Evolutionary conservation across 2,329 filamentous ascomycete species (phyloP), one percentile per base, ranked within the genome.

Genomic region (Emmonsiellopsis sp.): DNA sequence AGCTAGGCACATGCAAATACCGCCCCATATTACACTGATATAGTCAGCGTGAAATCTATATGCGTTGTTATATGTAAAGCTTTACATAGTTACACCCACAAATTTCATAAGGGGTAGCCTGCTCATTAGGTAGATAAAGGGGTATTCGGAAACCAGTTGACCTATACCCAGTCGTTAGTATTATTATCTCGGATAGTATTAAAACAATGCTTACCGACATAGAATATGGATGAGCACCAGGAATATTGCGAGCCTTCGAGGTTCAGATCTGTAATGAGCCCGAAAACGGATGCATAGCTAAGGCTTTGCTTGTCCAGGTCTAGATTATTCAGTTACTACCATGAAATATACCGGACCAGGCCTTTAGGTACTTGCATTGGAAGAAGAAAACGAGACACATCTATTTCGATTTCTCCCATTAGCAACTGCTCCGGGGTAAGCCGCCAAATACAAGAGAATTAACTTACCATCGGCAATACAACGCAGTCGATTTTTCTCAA

Each of bases 91-190:
- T 1, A 62, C 63, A 11, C 76, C 76, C 4, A 79, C 76, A 7
- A 54, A 77, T 53, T 75, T 76, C 37, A 74, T 73, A n/a, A 80
- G 59, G 7, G 70, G 74, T 3, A 79, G 65, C 4, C 71, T 66
- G 35, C 69, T 73, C 76, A 79, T 79, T 9, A 79, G 63, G 57
- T 78, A 79, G 48, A 76, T 76, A 54, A 74, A 76, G 1, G 76
- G 76, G 53, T 73, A 77, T 55, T 78, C 76, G 0, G 75, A 70
- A 2, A 76, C 70, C 7, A 76, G 65, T 56, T 76, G 73, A 6
- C 71, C 68, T 53, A 37, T 47, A 15, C 9, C 9, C 13, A n/a
- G 13, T n/a, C 9, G 13, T 38, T 38, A 38, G 35, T n/a, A 10
- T 38, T 10, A 38, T 38, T 38, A 9, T 38, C 9, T 38, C 35